These are phyloP conservation scores for Solanum medicagineum DNA, from an alignment of 257 asterid species.

Conservation along the genomic window DNA sequence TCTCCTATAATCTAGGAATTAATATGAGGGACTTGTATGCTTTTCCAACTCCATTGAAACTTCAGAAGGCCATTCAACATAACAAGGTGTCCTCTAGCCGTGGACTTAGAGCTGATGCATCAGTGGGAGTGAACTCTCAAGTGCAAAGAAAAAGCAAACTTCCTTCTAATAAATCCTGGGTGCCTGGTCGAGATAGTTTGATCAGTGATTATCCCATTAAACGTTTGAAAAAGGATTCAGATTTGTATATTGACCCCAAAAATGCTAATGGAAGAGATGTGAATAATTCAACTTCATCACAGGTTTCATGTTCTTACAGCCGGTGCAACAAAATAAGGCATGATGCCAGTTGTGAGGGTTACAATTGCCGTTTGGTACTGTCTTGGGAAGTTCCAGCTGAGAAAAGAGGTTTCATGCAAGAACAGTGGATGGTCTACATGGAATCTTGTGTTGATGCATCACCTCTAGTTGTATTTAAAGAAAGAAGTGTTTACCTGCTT, in stretches of 20 bases:
- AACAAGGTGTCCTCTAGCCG: slow-evolving; percentile 17
- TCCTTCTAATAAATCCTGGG: slow-evolving; percentile 11
- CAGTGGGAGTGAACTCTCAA: slow-evolving; percentile 14
- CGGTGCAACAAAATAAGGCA: slow-evolving; percentile 67
- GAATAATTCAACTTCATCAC: slow-evolving; percentile 16
- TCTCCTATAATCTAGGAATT: slow-evolving; percentile 66
- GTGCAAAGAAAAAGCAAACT: slow-evolving; percentile 7
- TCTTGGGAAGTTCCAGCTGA: slow-evolving; percentile 27
- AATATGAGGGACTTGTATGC: slow-evolving; percentile 66
- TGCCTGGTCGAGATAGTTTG: neutral
- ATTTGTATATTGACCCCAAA: slow-evolving; percentile 1
- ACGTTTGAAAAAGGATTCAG: slow-evolving; percentile 31
- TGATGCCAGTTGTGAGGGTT: slow-evolving; percentile 28
- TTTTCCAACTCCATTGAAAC: slow-evolving; percentile 60
- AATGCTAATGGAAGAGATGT: slow-evolving; percentile 13
- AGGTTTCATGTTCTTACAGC: slow-evolving; percentile 47
- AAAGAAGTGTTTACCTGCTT: slow-evolving; percentile 40
- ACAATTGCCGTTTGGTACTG: slow-evolving; percentile 18
- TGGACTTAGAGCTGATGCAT: slow-evolving; percentile 16
- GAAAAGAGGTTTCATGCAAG: slow-evolving; percentile 36
- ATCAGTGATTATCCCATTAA: slow-evolving; percentile 25
- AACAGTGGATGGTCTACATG: slow-evolving; percentile 61
- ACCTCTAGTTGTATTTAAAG: slow-evolving; percentile 65
- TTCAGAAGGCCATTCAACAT: slow-evolving; percentile 45
- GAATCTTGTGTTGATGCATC: slow-evolving; percentile 96